Evolutionary conservation across 31 red algal species (phyloP), one percentile per base, ranked within the genome.

Genomic region (Odonthalia washingtoniensis): DNA sequence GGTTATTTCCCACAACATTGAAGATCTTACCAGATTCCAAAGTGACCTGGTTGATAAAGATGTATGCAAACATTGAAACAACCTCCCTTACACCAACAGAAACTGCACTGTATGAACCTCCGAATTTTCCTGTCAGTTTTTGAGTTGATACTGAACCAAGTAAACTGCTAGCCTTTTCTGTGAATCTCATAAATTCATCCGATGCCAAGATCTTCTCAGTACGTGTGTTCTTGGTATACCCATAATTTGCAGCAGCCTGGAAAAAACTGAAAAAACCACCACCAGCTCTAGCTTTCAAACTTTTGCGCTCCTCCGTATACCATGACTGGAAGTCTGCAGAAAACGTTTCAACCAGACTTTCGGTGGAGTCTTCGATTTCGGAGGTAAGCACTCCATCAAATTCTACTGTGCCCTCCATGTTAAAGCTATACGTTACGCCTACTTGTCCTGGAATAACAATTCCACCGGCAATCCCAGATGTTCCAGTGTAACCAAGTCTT

Each of bases 241-340:
- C 81, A 84, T 39, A 84, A 67, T 84, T 73, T 36, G 39, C 26
- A n/a, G 81, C 81, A 36, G 81, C 81, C 32, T 84, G 81, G 43
- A 84, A 84, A 42, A 84, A 84, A 31, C 1, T 44, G 38, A 84
- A 84, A 31, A 68, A 84, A 33, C 46, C 46, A 36, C 38, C 67
- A 33, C 68, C 40, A 18, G 81, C 81, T 60, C 81, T 84, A 5
- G 30, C 24, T 36, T 84, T 3, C 40, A 84, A 42, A 27, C 46
- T 84, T 45, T 49, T 44, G 9, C 43, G 63, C 66, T 84, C 81
- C 5, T 36, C 18, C 27, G 40, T 5, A 43, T 73, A 82, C 33
- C 60, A 82, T 3, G 60, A 49, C 34, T 66, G 78, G 34, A 82
- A 21, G 21, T 9, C n/a, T 32, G 63, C 6, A 1, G 81, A 73